These are phyloP conservation scores for Pseudogymnoascus destructans DNA, from an alignment of 2,329 filamentous ascomycete genomes.

Conservation along the genomic window DNA sequence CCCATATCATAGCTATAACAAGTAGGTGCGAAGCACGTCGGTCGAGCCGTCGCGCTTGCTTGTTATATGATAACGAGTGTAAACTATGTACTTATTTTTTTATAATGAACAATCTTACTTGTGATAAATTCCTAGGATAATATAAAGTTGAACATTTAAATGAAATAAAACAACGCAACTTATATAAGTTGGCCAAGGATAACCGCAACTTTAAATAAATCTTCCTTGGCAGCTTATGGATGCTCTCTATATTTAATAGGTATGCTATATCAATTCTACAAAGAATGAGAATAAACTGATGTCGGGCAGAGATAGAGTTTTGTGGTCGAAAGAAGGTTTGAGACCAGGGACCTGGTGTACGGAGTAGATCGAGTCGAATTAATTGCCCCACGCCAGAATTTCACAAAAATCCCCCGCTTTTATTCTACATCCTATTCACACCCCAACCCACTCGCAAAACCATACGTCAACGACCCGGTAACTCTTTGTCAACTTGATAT, in stretches of 20 bases:
- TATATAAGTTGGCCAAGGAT: not conserved
- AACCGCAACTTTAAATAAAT: not conserved
- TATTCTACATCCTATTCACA: not conserved
- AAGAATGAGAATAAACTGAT: not conserved
- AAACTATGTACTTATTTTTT: not conserved
- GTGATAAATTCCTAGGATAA: not conserved
- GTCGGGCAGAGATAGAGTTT: not conserved
- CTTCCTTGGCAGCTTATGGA: not conserved
- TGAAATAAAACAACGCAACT: not conserved
- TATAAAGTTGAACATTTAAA: not conserved
- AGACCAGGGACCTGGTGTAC: not conserved
- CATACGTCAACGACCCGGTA: not conserved
- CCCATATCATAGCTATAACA: not conserved
- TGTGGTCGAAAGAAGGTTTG: conserved; percentile 2
- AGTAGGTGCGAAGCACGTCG: not conserved
- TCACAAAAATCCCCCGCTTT: not conserved
- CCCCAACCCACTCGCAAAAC: not conserved
- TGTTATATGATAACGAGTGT: not conserved
- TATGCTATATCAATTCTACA: not conserved
- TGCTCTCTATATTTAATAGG: not conserved
- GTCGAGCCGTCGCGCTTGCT: not conserved
- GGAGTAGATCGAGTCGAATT: conserved; percentile 1
- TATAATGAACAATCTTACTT: not conserved
- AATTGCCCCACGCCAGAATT: conserved; percentile 7
- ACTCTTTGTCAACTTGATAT: not conserved